phyloP scores from a whole-genome alignment of 2,329 filamentous ascomycete species.

The Xylariaceae sp. region DNA sequence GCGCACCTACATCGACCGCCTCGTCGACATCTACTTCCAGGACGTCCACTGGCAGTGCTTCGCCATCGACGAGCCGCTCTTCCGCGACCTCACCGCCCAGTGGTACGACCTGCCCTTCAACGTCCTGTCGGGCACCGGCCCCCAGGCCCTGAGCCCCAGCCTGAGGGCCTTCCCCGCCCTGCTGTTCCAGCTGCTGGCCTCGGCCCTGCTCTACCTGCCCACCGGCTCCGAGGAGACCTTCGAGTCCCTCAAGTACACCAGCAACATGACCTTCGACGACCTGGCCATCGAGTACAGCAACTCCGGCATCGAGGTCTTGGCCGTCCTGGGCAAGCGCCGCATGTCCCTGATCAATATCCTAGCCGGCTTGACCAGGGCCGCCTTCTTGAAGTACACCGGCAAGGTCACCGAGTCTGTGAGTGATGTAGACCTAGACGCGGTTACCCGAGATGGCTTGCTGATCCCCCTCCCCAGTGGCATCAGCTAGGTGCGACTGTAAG shows the following conservation, averaged over 20 bases:
- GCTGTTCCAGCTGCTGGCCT: slow-evolving; percentile 51
- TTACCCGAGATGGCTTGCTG: no score
- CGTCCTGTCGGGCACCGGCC: slow-evolving; percentile 40
- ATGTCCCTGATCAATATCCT: slow-evolving; percentile 50
- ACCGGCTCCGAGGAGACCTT: slow-evolving; percentile 40
- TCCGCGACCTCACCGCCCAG: slow-evolving; percentile 41
- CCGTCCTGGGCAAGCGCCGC: slow-evolving; percentile 48
- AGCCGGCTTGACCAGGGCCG: slow-evolving; percentile 48
- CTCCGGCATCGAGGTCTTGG: slow-evolving; percentile 44
- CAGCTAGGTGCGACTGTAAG: slow-evolving; percentile 48
- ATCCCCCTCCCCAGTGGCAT: slow-evolving; percentile 39
- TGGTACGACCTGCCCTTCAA: slow-evolving; percentile 50
- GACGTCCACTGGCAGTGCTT: slow-evolving; percentile 55
- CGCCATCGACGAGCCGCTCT: slow-evolving; percentile 45
- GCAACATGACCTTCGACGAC: slow-evolving; percentile 53
- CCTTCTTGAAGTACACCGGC: slow-evolving; percentile 52
- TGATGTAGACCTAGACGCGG: slow-evolving; percentile 4
- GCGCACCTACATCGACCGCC: slow-evolving; percentile 44
- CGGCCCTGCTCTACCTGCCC: slow-evolving; percentile 45
- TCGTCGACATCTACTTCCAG: slow-evolving; percentile 47
- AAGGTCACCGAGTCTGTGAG: slow-evolving; percentile 50
- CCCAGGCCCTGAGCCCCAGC: slow-evolving; percentile 41
- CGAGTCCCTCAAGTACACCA: slow-evolving; percentile 50
- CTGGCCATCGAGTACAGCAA: slow-evolving; percentile 55
- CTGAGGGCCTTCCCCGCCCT: slow-evolving; percentile 51